Conservation (phyloP, 2,329 filamentous ascomycete genomes). For the Sporothrix globosa region DNA sequence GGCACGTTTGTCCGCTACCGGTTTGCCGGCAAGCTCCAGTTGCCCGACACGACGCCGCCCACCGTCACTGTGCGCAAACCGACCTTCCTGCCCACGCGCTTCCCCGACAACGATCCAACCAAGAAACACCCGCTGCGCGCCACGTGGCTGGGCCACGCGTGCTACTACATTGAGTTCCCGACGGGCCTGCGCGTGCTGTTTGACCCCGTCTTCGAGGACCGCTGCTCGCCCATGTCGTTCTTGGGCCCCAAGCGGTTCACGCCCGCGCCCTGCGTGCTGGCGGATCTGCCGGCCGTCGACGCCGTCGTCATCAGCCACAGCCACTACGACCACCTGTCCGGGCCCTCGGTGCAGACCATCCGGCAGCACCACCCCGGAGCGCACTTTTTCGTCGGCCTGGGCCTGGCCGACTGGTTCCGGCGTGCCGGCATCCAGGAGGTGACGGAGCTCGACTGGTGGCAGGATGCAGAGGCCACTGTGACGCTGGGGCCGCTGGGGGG, state of each 20-base stretch:
- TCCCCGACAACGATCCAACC: constrained; percentile 43
- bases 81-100: constrained; percentile 64
- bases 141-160: constrained; percentile 95
- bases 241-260: constrained; percentile 79
- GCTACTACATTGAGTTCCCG: constrained; percentile 90
- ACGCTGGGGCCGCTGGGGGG: constrained; percentile 34
- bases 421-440: constrained; percentile 71
- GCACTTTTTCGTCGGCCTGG: constrained; percentile 86
- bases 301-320: constrained; percentile 83
- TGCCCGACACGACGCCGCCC: constrained; percentile 65
- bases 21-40: constrained; percentile 48
- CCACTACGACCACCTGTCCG: constrained; percentile 90
- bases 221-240: constrained; percentile 75
- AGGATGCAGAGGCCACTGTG: constrained; percentile 74
- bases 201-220: constrained; percentile 88
- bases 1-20: constrained; percentile 39
- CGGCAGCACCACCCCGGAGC: constrained; percentile 71
- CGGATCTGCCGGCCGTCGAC: constrained; percentile 76
- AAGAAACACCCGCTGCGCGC: constrained; percentile 61
- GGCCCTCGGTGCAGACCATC: constrained; percentile 72
- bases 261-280: constrained; percentile 71
- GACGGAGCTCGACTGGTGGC: constrained; percentile 96
- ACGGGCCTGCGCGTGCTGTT: constrained; percentile 85
- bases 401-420: constrained; percentile 81
- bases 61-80: constrained; percentile 70